Evolutionary conservation across 2,329 filamentous ascomycete species (phyloP).

Genomic region (Ilyonectria sp.): DNA sequence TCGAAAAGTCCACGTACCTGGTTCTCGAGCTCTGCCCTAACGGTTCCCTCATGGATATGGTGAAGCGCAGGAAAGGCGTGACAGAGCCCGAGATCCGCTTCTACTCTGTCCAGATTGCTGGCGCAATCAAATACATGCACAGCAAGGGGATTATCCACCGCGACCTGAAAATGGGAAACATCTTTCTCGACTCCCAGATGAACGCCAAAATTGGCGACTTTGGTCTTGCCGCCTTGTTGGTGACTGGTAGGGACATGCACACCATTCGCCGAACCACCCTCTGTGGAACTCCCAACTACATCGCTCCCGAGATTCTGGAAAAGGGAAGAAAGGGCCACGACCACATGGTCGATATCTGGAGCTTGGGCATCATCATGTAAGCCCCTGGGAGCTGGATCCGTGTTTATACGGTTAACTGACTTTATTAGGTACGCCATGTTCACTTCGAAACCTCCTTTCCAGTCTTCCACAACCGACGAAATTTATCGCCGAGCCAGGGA

Average conservation of each 20-base stretch:
- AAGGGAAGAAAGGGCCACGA: slow-evolving; percentile 96
- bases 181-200: slow-evolving; percentile 95
- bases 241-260: slow-evolving; percentile 92
- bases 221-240: slow-evolving; percentile 90
- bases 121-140: slow-evolving; percentile 98
- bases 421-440: slow-evolving; percentile 88
- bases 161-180: slow-evolving; percentile 97
- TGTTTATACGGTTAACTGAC: slow-evolving; percentile 27
- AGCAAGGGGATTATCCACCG: slow-evolving; percentile 95
- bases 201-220: slow-evolving; percentile 99
- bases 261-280: slow-evolving; percentile 90
- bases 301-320: slow-evolving; percentile 95
- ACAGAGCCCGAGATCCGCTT: slow-evolving; percentile 95
- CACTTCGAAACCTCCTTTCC: slow-evolving; percentile 95
- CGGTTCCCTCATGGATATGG: slow-evolving; percentile 97
- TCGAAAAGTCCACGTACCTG: slow-evolving; percentile 90
- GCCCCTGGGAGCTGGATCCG: slow-evolving; percentile 46
- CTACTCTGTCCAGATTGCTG: slow-evolving; percentile 94
- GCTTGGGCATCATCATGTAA: slow-evolving; percentile 95
- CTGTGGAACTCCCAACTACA: slow-evolving; percentile 98
- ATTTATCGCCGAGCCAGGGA: slow-evolving; percentile 82
- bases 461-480: slow-evolving; percentile 89
- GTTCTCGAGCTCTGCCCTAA: slow-evolving; percentile 96
- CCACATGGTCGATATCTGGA: slow-evolving; percentile 99
- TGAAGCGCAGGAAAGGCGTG: slow-evolving; percentile 90